phyloP scores from a whole-genome alignment of 768 basidiomycete genomes.

The Podaxis mareebaensis region DNA sequence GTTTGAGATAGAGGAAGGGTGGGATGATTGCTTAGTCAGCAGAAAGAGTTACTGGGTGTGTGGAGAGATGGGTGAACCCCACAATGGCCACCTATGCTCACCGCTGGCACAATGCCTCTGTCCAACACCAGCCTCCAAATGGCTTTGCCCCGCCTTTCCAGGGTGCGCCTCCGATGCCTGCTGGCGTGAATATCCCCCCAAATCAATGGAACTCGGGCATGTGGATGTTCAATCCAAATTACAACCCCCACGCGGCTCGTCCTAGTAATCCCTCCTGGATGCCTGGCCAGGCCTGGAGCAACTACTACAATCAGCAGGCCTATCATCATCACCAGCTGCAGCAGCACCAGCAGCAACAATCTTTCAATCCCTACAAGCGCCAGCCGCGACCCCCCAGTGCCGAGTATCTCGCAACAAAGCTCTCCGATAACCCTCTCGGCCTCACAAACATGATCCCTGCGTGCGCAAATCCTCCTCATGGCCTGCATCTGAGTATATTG shows the following conservation, averaged over 20 bases:
- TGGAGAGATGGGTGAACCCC: background rate
- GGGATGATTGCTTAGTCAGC: conserved; percentile 1
- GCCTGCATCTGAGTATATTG: background rate
- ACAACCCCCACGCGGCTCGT: conserved; percentile 30
- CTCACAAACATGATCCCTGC: conserved; percentile 64
- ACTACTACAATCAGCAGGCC: conserved; percentile 15
- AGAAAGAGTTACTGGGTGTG: background rate
- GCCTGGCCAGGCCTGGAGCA: conserved; percentile 39
- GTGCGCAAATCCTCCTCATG: conserved; percentile 38
- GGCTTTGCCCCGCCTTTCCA: conserved; percentile 35
- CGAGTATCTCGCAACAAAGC: conserved; percentile 60
- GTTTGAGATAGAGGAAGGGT: background rate
- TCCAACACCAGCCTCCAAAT: conserved; percentile 10
- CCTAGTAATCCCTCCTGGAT: conserved; percentile 34
- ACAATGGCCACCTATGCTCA: conserved; percentile 11
- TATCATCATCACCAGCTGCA: conserved; percentile 25
- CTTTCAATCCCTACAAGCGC: conserved; percentile 66
- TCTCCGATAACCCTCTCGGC: conserved; percentile 65
- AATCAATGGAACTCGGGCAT: conserved; percentile 53
- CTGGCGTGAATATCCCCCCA: conserved; percentile 41
- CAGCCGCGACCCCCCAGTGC: conserved; percentile 59
- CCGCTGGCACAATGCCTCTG: background rate
- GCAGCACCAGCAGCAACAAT: conserved; percentile 25
- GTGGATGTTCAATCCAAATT: conserved; percentile 53
- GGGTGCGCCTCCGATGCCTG: conserved; percentile 60